These are phyloP conservation scores for Butyriboletus regius DNA, from an alignment of 1,284 basidiomycete genomes.

Conservation along the genomic window DNA sequence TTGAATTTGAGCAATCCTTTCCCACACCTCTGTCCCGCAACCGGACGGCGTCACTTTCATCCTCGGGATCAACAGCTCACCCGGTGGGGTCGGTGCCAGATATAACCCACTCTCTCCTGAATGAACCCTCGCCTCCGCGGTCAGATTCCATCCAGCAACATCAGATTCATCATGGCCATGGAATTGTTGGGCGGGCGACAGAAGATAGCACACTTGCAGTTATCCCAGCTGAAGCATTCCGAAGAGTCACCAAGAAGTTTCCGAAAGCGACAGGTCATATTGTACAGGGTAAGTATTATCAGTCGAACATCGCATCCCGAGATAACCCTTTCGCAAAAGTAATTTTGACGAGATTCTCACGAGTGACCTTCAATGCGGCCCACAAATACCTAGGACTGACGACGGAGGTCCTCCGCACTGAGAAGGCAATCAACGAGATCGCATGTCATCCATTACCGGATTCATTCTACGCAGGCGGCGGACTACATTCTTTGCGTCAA, in stretches of 20 bases:
- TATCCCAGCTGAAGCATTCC: slow-evolving; percentile 95
- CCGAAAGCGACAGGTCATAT: slow-evolving; percentile 96
- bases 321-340: slow-evolving; percentile 42
- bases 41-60: slow-evolving; percentile 51
- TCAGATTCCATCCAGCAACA: slow-evolving; percentile 27
- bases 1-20: slow-evolving; percentile 34
- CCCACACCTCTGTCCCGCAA: slow-evolving; percentile 28
- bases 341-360: slow-evolving; percentile 89
- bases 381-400: slow-evolving; percentile 95
- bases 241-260: slow-evolving; percentile 84
- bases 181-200: slow-evolving; percentile 79
- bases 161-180: slow-evolving; percentile 52
- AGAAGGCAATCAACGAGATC: slow-evolving; percentile 93
- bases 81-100: slow-evolving; percentile 32
- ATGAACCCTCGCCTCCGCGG: slow-evolving; percentile 18
- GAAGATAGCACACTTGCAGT: slow-evolving; percentile 96
- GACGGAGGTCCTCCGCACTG: slow-evolving; percentile 89
- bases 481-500: slow-evolving; percentile 80
- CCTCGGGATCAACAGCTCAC: slow-evolving; percentile 61
- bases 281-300: slow-evolving; percentile 64
- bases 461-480: slow-evolving; percentile 90
- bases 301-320: not conserved
- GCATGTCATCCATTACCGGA: slow-evolving; percentile 90
- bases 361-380: slow-evolving; percentile 92
- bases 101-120: slow-evolving; percentile 14